Conservation (phyloP, 768 basidiomycete species). For the Tulasnella sp. region DNA sequence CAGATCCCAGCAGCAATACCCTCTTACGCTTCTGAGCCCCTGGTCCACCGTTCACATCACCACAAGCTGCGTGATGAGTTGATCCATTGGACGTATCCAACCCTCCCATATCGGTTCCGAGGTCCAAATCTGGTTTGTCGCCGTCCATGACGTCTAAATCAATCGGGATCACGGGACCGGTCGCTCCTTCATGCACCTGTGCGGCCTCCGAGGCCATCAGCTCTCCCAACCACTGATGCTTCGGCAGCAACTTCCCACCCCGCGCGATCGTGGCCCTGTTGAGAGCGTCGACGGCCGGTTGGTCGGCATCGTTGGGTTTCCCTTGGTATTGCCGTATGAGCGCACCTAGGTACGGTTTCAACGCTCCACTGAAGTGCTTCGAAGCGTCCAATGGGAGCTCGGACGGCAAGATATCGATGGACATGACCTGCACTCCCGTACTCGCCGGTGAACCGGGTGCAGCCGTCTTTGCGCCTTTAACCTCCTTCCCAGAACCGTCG, state of each 20-base stretch:
- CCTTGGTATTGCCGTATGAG: conserved; percentile 37
- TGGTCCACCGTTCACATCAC: not conserved
- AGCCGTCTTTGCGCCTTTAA: not conserved
- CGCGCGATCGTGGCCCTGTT: conserved; percentile 60
- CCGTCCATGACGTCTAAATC: not conserved
- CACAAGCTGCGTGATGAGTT: not conserved
- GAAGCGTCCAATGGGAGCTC: conserved; percentile 76
- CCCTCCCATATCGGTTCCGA: conserved; percentile 1
- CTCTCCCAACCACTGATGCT: conserved; percentile 48
- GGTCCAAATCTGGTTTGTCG: conserved; percentile 9
- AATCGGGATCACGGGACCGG: not conserved
- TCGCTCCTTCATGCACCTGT: not conserved
- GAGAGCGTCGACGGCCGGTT: conserved; percentile 35
- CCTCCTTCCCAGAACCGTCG: not conserved
- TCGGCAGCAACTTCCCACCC: conserved; percentile 41
- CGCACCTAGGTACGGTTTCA: conserved; percentile 56
- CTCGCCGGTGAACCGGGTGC: conserved; percentile 25
- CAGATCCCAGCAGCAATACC: conserved; percentile 76
- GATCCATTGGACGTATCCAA: not conserved
- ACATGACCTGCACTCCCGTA: conserved; percentile 58
- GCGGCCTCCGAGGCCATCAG: conserved; percentile 31
- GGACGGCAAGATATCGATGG: conserved; percentile 84
- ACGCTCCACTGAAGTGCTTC: conserved; percentile 52
- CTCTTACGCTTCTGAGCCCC: conserved; percentile 33
- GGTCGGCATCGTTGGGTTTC: conserved; percentile 21